Evolutionary conservation across 1,284 basidiomycete species (phyloP).

Genomic region (Tilletia caries): DNA sequence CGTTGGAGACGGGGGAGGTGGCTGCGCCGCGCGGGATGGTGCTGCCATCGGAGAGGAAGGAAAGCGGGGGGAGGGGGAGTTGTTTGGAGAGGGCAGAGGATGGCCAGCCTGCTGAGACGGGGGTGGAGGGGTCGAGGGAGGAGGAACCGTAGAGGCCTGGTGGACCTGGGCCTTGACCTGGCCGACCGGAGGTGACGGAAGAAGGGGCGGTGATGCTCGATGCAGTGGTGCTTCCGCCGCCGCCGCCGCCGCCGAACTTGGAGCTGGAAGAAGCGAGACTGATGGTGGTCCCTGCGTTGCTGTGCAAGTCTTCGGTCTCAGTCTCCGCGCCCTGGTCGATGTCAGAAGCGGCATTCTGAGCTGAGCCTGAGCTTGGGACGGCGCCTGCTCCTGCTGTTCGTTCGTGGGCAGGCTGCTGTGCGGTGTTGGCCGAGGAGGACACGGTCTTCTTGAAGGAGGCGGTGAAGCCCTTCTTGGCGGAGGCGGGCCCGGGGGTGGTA

Average conservation of each 20-base stretch:
- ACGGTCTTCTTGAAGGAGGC: slow-evolving; percentile 3
- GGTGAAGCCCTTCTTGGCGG: neutral
- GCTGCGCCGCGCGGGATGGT: neutral
- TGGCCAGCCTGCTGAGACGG: neutral
- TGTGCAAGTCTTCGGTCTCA: slow-evolving; percentile 1
- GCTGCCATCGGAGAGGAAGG: neutral
- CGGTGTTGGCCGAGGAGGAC: neutral
- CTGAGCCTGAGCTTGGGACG: neutral
- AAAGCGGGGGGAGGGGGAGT: neutral
- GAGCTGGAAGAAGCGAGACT: slow-evolving; percentile 11
- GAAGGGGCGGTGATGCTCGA: neutral
- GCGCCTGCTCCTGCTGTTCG: neutral
- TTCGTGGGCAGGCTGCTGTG: neutral
- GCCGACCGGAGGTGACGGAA: neutral
- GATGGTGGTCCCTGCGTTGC: neutral
- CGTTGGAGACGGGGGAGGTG: slow-evolving; percentile 8
- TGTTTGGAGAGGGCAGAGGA: neutral
- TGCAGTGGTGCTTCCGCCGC: neutral
- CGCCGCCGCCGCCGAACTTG: neutral
- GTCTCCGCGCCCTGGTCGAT: neutral
- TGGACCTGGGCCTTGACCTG: neutral
- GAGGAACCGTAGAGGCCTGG: neutral
- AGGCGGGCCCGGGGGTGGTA: slow-evolving; percentile 8
- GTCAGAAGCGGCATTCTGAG: neutral
- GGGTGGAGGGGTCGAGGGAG: neutral